Conservation (phyloP, 768 basidiomycete genomes). For the Podaxis sp. region DNA sequence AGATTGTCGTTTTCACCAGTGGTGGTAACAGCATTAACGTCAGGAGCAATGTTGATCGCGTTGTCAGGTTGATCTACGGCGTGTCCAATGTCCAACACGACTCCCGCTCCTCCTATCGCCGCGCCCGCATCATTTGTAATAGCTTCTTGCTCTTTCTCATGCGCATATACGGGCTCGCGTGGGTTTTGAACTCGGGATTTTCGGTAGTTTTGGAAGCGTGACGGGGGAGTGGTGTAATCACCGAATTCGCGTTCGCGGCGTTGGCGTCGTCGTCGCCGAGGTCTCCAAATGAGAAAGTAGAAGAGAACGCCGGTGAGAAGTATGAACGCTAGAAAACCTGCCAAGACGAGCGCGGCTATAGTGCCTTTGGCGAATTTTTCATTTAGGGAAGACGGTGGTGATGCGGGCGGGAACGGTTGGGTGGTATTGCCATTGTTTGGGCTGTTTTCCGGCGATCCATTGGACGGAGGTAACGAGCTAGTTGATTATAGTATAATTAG, state of each 20-base stretch:
- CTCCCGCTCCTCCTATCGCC: background rate
- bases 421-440: background rate
- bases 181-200: conserved; percentile 11
- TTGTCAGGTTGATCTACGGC: background rate
- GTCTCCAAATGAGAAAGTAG: conserved; percentile 47
- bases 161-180: background rate
- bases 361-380: conserved; percentile 46
- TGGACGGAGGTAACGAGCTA: conserved; percentile 13
- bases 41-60: conserved; percentile 2
- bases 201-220: background rate
- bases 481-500: conserved; percentile 1
- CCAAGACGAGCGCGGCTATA: conserved; percentile 65
- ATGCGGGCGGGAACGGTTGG: conserved; percentile 24
- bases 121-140: background rate
- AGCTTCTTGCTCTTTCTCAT: conserved; percentile 4
- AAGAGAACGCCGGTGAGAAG: conserved; percentile 40
- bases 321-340: conserved; percentile 51
- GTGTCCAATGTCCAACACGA: conserved; percentile 1
- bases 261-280: conserved; percentile 36
- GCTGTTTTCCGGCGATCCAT: conserved; percentile 5
- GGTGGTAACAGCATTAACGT: background rate
- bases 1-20: background rate
- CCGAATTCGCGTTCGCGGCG: conserved; percentile 14
- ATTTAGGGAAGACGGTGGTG: conserved; percentile 14
- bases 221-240: background rate